A percentile compares a stretch with the other conserved stretches of the same genome.
These are phyloP conservation scores for Funneliformis caledonium DNA, from an alignment of 371 early-diverging fungal genomes.

Conservation along the genomic window DNA sequence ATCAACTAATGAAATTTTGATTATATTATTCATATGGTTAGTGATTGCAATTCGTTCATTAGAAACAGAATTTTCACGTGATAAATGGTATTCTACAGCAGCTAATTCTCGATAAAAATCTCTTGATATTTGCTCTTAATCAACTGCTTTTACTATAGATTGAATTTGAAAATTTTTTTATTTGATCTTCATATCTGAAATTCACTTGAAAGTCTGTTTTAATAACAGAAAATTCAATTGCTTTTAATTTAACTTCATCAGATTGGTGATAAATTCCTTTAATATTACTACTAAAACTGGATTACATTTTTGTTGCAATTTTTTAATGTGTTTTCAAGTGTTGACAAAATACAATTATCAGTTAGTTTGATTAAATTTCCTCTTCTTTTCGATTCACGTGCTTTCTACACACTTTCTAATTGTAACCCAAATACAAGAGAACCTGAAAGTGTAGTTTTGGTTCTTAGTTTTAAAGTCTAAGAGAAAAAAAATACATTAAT, in stretches of 20 bases:
- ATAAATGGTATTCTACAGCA: not conserved
- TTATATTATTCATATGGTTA: too few species aligned
- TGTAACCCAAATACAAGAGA: constrained; percentile 3
- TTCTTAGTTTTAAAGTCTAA: too few species aligned
- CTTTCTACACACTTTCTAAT: not conserved
- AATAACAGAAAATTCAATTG: not conserved
- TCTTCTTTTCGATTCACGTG: not conserved
- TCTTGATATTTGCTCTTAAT: not conserved
- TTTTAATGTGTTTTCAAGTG: not conserved
- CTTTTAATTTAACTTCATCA: not conserved
- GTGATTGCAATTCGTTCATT: too few species aligned
- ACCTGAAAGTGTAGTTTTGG: not conserved
- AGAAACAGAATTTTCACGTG: not conserved
- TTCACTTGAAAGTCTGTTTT: too few species aligned
- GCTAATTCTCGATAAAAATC: not conserved
- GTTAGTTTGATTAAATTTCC: not conserved
- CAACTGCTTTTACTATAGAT: not conserved
- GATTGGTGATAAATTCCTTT: not conserved
- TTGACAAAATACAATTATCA: not conserved
- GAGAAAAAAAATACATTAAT: not conserved
- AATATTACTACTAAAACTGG: not conserved
- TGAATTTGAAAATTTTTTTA: too few species aligned
- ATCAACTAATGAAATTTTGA: too few species aligned
- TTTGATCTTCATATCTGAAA: not conserved
- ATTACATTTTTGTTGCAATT: too few species aligned